Evolutionary conservation across 805 yeast species (phyloP), one percentile per base, ranked within the genome.

Genomic region (Pichia insulana): DNA sequence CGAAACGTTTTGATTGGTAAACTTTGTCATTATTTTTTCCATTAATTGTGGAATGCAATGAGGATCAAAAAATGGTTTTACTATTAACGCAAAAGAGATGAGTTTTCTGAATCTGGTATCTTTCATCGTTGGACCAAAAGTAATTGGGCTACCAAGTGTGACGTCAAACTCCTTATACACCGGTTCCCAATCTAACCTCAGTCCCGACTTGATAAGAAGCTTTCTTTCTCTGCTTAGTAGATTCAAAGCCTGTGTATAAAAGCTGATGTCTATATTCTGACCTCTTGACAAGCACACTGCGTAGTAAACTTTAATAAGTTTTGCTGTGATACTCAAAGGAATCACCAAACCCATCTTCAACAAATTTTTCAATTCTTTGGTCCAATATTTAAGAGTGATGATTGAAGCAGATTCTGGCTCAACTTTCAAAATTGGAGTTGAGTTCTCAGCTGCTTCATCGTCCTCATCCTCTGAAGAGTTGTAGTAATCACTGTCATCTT

Each of bases 301-400:
- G 54, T 78, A 88, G 56, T 76, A 89, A 2, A 85, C 83, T 42
- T 68, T 67, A 1, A 86, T 78, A 34, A 90, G 67, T 1, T 74
- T 64, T 18, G 78, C 69, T 41, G 88, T 71, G 37, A 80, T 61
- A 2, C 68, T 50, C 11, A 86, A 52, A 0, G 98, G 97, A 65
- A 90, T 70, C 40, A 82, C 83, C 53, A 83, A 78, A 52, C 85
- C 84, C 77, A 83, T 80, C 51, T 74, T 74, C 41, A 87, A 59
- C 74, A 96, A 82, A 33, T 82, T 80, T 39, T 76, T 73, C 48
- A 90, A 69, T 58, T 88, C 97, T 41, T 82, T 79, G 0, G 96
- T 82, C 95, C 96, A 89, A 45, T 82, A 84, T 41, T 80, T 72
- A 7, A 87, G 81, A 36, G 80, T 73, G 7, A 83, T 78, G 7